These are phyloP conservation scores for Stenocarpella maydis DNA, from an alignment of 2,329 filamentous ascomycete species.

Conservation along the genomic window DNA sequence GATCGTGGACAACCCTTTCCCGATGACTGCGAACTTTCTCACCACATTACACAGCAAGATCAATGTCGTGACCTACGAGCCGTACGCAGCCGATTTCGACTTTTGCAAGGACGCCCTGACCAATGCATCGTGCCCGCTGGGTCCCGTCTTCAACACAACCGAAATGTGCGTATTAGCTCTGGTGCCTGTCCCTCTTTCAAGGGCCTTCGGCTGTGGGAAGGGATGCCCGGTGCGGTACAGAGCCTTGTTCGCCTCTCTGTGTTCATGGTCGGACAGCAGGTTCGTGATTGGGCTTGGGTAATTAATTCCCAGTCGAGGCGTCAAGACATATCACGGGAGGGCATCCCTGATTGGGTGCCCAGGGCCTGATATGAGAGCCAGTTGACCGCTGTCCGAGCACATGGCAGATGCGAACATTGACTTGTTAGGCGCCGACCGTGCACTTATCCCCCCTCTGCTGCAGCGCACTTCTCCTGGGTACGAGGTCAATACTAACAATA, in stretches of 20 bases:
- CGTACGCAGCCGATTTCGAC: slow-evolving; percentile 61
- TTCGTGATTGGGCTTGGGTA: slow-evolving; percentile 2
- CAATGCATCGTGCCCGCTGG: slow-evolving; percentile 77
- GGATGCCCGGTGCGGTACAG: background rate
- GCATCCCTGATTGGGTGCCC: background rate
- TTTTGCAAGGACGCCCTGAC: slow-evolving; percentile 72
- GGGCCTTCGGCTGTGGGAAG: background rate
- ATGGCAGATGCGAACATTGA: background rate
- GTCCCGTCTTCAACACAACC: slow-evolving; percentile 69
- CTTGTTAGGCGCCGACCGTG: background rate
- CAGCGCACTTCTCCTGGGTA: background rate
- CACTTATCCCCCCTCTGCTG: background rate
- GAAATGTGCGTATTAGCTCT: slow-evolving; percentile 47
- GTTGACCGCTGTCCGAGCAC: background rate
- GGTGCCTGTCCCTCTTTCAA: background rate
- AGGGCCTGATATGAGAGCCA: background rate
- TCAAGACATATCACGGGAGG: background rate
- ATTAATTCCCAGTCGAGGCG: slow-evolving; percentile 31
- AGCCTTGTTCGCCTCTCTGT: background rate
- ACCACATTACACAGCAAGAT: slow-evolving; percentile 79
- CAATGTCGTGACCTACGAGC: slow-evolving; percentile 79
- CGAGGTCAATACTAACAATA: background rate
- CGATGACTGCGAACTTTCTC: slow-evolving; percentile 56
- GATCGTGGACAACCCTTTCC: slow-evolving; percentile 71
- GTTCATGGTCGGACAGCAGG: slow-evolving; percentile 17